These are phyloP conservation scores for Thalia dealbata DNA, from an alignment of 176 grass and related monocot species.

Conservation along the genomic window DNA sequence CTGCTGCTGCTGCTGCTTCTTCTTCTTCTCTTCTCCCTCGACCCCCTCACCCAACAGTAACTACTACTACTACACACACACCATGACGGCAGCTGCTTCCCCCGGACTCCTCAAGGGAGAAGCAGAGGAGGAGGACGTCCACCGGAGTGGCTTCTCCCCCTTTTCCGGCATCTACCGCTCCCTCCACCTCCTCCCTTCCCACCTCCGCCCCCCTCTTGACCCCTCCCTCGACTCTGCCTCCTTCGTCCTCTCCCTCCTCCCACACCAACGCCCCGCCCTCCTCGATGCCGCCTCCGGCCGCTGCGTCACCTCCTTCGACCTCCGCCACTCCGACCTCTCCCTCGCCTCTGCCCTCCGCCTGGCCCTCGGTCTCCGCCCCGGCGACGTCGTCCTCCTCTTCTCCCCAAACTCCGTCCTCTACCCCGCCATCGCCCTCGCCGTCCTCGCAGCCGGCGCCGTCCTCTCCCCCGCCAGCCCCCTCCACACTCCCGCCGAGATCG, in stretches of 20 bases:
- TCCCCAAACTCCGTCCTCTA: constrained; percentile 27
- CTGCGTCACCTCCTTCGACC: constrained; percentile 26
- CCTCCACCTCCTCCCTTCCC: neutral
- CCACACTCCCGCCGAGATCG: constrained; percentile 18
- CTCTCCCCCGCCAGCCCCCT: constrained; percentile 23
- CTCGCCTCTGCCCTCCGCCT: constrained; percentile 37
- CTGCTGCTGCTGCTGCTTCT: neutral
- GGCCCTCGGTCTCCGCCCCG: constrained; percentile 34
- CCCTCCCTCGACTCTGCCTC: constrained; percentile 17
- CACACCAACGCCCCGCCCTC: neutral
- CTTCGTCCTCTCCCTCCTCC: constrained; percentile 32
- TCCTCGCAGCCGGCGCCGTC: constrained; percentile 33
- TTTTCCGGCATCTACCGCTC: constrained; percentile 5
- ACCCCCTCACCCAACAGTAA: neutral
- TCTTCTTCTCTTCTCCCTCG: neutral
- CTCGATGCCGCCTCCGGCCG: constrained; percentile 24
- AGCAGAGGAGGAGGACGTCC: neutral
- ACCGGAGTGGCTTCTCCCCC: constrained; percentile 5
- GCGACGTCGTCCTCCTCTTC: constrained; percentile 39
- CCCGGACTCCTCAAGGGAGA: neutral
- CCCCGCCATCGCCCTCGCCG: constrained; percentile 34
- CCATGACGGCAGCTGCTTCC: neutral
- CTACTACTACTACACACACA: too few relatives aligned
- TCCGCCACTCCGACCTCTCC: constrained; percentile 33
- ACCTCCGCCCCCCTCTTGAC: neutral